Evolutionary conservation across 129 eudicot genomes (phyloP).

Genomic region (Flaveria trinervia): DNA sequence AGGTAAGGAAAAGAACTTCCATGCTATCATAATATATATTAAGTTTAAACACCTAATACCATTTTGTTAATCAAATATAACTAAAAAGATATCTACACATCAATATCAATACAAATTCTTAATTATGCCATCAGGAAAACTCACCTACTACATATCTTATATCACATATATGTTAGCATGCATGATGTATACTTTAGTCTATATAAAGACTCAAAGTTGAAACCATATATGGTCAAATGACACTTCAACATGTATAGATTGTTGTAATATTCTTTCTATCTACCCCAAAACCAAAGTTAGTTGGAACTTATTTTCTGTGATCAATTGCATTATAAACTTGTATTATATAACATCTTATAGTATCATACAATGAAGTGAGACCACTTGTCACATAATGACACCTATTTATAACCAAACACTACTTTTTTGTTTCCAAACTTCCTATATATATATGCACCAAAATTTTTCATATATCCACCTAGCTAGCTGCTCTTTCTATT

Average conservation of each 20-base stretch:
- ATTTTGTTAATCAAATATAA: not conserved
- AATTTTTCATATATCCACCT: not conserved
- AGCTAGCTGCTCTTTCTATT: not conserved
- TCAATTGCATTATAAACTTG: not conserved
- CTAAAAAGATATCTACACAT: not conserved
- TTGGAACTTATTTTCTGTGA: not conserved
- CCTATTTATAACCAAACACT: conserved; percentile 1
- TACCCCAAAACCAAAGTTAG: not conserved
- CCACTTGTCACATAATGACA: not conserved
- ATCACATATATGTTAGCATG: not conserved
- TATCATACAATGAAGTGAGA: not conserved
- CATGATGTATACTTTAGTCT: not conserved
- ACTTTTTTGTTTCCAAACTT: not conserved
- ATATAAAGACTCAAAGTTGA: not conserved
- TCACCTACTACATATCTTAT: not conserved
- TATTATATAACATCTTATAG: not conserved
- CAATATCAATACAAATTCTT: not conserved
- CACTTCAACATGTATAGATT: not conserved
- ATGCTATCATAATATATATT: not conserved
- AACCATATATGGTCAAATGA: not conserved
- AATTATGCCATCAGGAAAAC: not conserved
- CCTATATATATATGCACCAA: not conserved
- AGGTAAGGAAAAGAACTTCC: not conserved
- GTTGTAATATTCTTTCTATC: not conserved
- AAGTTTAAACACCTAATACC: not conserved